Conservation (phyloP, 495 filamentous ascomycete genomes). For the Tuber magnatum region DNA sequence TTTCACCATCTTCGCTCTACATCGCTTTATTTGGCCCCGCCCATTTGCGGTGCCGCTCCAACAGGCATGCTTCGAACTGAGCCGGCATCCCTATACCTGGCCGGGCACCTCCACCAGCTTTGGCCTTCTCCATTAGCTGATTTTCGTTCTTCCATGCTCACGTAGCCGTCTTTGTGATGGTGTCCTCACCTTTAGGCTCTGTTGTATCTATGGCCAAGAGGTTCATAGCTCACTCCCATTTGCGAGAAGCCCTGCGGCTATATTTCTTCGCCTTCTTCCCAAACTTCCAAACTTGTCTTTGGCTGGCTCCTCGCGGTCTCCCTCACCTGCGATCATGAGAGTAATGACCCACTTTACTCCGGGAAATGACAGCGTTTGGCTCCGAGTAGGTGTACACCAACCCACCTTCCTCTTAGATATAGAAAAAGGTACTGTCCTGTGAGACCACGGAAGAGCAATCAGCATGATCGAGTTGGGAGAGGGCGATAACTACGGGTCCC, state of each 20-base stretch:
- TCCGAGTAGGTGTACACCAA: constrained; percentile 63
- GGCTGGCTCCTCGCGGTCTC: constrained; percentile 44
- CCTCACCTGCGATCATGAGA: constrained; percentile 67
- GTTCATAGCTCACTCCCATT: constrained; percentile 73
- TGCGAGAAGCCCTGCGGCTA: too few species aligned
- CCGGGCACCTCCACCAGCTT: background rate
- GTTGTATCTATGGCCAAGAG: constrained; percentile 63
- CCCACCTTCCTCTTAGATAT: constrained; percentile 67
- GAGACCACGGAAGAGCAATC: constrained; percentile 79
- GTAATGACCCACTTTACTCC: constrained; percentile 71
- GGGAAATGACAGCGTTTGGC: constrained; percentile 51
- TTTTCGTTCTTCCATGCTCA: constrained; percentile 15
- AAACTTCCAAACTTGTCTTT: constrained; percentile 66
- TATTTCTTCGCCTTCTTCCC: constrained; percentile 59
- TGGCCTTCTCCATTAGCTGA: background rate
- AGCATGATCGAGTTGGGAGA: constrained; percentile 75
- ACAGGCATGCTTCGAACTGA: background rate
- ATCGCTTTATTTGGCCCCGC: background rate
- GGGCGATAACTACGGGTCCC: constrained; percentile 66
- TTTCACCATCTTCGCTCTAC: background rate
- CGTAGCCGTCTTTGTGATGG: too few species aligned
- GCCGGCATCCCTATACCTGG: background rate
- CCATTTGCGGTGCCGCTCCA: background rate
- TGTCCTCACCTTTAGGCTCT: too few species aligned
- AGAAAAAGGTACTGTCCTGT: constrained; percentile 76